These are phyloP conservation scores for Ceratocystis destructans DNA, from an alignment of 2,329 filamentous ascomycete genomes.

Conservation along the genomic window DNA sequence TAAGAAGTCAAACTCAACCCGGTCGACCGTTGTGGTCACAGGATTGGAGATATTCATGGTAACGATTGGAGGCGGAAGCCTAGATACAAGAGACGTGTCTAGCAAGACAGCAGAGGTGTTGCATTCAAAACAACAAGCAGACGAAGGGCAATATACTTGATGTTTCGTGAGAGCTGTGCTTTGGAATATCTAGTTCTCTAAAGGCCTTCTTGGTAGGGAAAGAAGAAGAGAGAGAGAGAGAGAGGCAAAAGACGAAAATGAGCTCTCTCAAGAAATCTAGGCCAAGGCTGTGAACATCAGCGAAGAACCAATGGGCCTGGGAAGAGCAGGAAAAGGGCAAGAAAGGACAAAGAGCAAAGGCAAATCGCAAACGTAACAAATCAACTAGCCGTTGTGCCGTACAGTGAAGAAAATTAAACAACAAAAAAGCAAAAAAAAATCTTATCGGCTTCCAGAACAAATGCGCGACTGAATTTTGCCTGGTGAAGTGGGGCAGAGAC, in stretches of 20 bases:
- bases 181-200: neutral
- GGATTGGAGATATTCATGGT: slow-evolving; percentile 64
- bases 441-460: neutral
- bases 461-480: slow-evolving; percentile 13
- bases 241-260: neutral
- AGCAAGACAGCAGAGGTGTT: neutral
- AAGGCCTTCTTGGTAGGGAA: neutral
- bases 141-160: neutral
- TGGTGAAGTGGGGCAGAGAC: slow-evolving; percentile 17
- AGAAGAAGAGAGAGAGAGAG: neutral
- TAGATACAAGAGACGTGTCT: neutral
- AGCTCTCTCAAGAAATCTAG: neutral
- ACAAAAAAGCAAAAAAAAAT: slow-evolving; percentile 4
- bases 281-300: neutral
- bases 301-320: neutral
- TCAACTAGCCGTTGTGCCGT: neutral
- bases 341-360: neutral
- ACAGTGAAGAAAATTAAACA: neutral
- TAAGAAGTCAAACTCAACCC: slow-evolving; percentile 82
- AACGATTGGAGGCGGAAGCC: neutral
- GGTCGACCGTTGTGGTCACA: slow-evolving; percentile 66
- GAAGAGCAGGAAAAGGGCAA: neutral
- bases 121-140: neutral
- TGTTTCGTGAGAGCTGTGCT: neutral
- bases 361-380: neutral